A percentile compares a stretch with the other conserved stretches of the same genome.
phyloP scores from a whole-genome alignment of 768 basidiomycete genomes.

The Hericium coralloides region DNA sequence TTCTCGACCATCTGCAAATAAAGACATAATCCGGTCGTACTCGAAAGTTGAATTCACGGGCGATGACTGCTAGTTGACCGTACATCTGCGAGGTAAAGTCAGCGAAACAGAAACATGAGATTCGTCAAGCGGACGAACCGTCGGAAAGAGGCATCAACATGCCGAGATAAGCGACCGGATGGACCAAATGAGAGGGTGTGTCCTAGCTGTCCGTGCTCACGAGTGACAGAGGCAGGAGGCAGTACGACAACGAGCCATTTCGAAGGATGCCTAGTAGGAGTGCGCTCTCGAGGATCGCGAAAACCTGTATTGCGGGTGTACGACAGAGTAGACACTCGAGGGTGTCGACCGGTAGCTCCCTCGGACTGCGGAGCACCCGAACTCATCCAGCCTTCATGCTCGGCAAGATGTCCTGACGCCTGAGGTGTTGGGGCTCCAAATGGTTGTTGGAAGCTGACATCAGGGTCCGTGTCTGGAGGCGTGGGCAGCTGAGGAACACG shows the following conservation, averaged over 20 bases:
- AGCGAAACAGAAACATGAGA: background rate
- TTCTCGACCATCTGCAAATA: slow-evolving; percentile 59
- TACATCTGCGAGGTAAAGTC: slow-evolving; percentile 43
- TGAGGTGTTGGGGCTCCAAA: background rate
- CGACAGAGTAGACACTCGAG: slow-evolving; percentile 40
- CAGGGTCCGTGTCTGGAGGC: slow-evolving; percentile 27
- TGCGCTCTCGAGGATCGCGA: slow-evolving; percentile 36
- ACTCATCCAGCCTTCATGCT: background rate
- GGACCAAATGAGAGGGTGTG: slow-evolving; percentile 52
- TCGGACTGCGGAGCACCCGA: slow-evolving; percentile 17
- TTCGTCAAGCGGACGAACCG: slow-evolving; percentile 32
- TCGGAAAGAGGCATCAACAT: slow-evolving; percentile 70
- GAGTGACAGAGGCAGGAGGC: slow-evolving; percentile 50
- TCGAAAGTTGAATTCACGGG: slow-evolving; percentile 75
- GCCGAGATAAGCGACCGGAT: slow-evolving; percentile 52
- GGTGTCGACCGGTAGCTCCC: slow-evolving; percentile 22
- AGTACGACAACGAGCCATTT: slow-evolving; percentile 57
- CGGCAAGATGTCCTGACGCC: too few species aligned
- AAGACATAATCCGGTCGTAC: slow-evolving; percentile 67
- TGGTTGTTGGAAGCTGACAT: slow-evolving; percentile 7
- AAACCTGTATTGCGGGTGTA: slow-evolving; percentile 37
- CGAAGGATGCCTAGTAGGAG: slow-evolving; percentile 25
- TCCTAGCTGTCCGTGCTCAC: slow-evolving; percentile 51
- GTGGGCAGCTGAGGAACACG: slow-evolving; percentile 27
- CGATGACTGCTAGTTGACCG: slow-evolving; percentile 69